phyloP scores from a whole-genome alignment of 768 basidiomycete genomes.

The Podaxis sp. region DNA sequence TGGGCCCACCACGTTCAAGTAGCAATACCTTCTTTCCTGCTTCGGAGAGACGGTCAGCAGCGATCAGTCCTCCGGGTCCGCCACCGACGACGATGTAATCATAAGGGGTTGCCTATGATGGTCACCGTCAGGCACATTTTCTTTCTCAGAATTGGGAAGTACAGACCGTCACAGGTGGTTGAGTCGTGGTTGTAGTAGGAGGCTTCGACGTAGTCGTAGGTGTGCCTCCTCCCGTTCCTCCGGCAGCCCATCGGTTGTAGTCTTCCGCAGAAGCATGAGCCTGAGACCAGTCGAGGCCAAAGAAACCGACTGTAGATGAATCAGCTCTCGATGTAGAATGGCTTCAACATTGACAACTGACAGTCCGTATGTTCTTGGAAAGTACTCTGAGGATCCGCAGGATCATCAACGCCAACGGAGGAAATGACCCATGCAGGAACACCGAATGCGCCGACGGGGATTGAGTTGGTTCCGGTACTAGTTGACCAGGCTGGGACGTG shows the following conservation, averaged over 20 bases:
- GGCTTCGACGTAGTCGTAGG: constrained; percentile 27
- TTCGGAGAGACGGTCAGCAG: constrained; percentile 59
- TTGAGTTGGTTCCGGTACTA: constrained; percentile 32
- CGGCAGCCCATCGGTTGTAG: constrained; percentile 51
- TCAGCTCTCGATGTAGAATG: background rate
- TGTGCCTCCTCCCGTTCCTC: constrained; percentile 42
- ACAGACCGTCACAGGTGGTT: constrained; percentile 28
- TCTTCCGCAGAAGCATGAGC: constrained; percentile 45
- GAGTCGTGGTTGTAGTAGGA: constrained; percentile 33
- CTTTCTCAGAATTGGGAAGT: background rate
- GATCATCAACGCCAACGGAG: constrained; percentile 41
- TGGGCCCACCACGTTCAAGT: constrained; percentile 64
- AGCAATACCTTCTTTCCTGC: constrained; percentile 64
- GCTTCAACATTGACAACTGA: constrained; percentile 26
- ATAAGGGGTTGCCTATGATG: constrained; percentile 33
- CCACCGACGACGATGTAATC: constrained; percentile 59
- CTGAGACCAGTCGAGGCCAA: constrained; percentile 45
- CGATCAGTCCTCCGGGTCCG: constrained; percentile 58
- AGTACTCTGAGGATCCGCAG: constrained; percentile 48
- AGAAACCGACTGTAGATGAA: constrained; percentile 52
- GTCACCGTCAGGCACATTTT: background rate
- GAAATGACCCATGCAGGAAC: constrained; percentile 56
- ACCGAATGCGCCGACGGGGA: constrained; percentile 34
- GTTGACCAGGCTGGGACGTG: constrained; percentile 36
- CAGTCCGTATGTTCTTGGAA: constrained; percentile 62